These are phyloP conservation scores for Phytophthora fragariaefolia DNA, from an alignment of 352 stramenopile species.

Conservation along the genomic window DNA sequence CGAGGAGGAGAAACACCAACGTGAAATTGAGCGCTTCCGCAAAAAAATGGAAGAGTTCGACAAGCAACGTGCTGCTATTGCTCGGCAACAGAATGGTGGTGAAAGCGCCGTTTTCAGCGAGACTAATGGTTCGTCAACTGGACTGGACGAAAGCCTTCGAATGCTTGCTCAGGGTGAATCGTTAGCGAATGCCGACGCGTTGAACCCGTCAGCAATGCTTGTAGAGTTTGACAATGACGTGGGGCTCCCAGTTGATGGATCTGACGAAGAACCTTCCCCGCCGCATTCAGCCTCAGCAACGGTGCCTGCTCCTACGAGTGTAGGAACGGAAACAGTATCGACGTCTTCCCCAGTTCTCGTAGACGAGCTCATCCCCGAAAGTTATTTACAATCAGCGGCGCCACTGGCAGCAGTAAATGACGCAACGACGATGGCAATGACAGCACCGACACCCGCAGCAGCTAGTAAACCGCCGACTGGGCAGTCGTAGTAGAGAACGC, in stretches of 20 bases:
- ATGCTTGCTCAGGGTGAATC: conserved; percentile 35
- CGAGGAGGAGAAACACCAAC: conserved; percentile 85
- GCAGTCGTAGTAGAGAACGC: conserved; percentile 35
- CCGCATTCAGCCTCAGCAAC: conserved; percentile 8
- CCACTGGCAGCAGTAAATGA: conserved; percentile 19
- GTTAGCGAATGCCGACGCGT: conserved; percentile 13
- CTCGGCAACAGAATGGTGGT: conserved; percentile 60
- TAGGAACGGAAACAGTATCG: conserved; percentile 14
- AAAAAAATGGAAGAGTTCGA: conserved; percentile 89
- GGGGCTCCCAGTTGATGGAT: conserved; percentile 32
- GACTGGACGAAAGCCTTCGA: conserved; percentile 38
- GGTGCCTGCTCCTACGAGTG: conserved; percentile 4
- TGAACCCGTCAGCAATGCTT: conserved; percentile 22
- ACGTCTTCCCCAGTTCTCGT: conserved; percentile 18
- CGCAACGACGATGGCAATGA: conserved; percentile 15
- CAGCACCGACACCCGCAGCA: conserved; percentile 18
- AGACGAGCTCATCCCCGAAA: conserved; percentile 41
- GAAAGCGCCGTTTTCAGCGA: conserved; percentile 37
- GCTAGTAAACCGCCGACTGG: conserved; percentile 18
- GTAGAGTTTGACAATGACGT: conserved; percentile 40
- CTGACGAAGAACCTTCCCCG: conserved; percentile 26
- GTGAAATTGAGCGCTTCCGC: conserved; percentile 82
- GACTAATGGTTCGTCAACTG: conserved; percentile 30
- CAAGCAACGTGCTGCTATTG: conserved; percentile 75
- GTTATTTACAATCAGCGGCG: conserved; percentile 39